Conservation (phyloP, 2,329 filamentous ascomycete genomes). For the Monosporascus sp. region DNA sequence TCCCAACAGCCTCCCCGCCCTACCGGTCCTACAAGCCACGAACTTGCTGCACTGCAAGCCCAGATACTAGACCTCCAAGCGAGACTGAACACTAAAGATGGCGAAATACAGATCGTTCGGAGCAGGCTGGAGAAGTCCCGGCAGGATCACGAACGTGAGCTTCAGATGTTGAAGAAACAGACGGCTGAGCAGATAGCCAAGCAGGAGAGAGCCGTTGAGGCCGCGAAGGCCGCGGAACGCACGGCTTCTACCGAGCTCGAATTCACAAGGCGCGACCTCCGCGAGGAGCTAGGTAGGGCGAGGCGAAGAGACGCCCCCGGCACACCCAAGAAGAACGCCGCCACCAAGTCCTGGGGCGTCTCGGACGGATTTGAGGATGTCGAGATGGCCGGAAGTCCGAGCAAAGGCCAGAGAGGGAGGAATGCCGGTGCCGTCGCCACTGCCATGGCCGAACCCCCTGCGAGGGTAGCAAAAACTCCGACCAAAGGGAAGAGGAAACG, state of each 20-base stretch:
- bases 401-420: conserved; percentile 40
- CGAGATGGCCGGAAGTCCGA: conserved; percentile 49
- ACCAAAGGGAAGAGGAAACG: conserved; percentile 68
- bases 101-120: conserved; percentile 71
- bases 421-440: conserved; percentile 37
- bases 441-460: conserved; percentile 37
- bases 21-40: conserved; percentile 23
- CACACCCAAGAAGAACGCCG: conserved; percentile 57
- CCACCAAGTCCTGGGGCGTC: conserved; percentile 49
- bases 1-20: conserved; percentile 27
- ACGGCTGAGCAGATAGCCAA: conserved; percentile 59
- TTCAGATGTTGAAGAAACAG: conserved; percentile 56
- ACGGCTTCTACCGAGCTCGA: conserved; percentile 63
- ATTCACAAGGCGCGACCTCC: conserved; percentile 67
- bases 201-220: conserved; percentile 59
- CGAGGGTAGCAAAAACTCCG: conserved; percentile 42
- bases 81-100: conserved; percentile 57
- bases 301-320: conserved; percentile 39
- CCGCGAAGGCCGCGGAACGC: conserved; percentile 58
- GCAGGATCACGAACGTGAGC: conserved; percentile 57
- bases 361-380: conserved; percentile 75
- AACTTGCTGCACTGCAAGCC: conserved; percentile 44
- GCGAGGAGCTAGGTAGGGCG: conserved; percentile 46
- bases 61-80: conserved; percentile 47
- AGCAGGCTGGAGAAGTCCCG: conserved; percentile 59